Base-by-base conservation (phyloP, 164 flowering plant species). In the Warburgia ugandensis region DNA sequence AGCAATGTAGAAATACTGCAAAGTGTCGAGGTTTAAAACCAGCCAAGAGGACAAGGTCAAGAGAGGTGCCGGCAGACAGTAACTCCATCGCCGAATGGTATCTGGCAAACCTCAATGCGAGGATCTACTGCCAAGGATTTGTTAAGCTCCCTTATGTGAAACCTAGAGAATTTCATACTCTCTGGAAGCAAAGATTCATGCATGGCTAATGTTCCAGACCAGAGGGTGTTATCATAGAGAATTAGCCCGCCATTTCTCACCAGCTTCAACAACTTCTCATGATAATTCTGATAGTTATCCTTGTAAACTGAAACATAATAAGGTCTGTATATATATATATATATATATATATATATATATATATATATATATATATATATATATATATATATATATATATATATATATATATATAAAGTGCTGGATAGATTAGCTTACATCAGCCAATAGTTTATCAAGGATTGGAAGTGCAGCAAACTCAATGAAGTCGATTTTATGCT, bases 401-500 rank as follows among this genome's bases (percentile, higher is more conserved):
- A 6, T 16, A 28, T 12, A 13, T n/a, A n/a, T 48, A 33, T 33
- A n/a, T 10, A 33, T n/a, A n/a, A n/a, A n/a, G n/a, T n/a, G n/a
- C n/a, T n/a, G n/a, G n/a, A n/a, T n/a, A n/a, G n/a, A n/a, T n/a
- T n/a, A n/a, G n/a, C 51, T 49, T 40, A 64, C 63, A 21, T 58
- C 54, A 45, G 51, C 44, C 31, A 70, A 1, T 45, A 66, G 29
- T 30, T 51, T 33, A 22, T 70, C 58, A 10, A 66, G 59, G 28
- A 54, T 29, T 1, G 55, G 48, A 14, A 66, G 27, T 8, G 62
- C 71, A 7, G 39, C 19, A 0, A 59, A 35, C 19, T 66, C 56
- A 2, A 59, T 21, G 48, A 70, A 70, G 19, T 66, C 42, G 30
- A 70, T 70, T 50, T 70, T 70, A 50, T 70, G 56, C 17, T 58